phyloP scores from a whole-genome alignment of 169 alveolate species.

The Amoebophrya sp. region DNA sequence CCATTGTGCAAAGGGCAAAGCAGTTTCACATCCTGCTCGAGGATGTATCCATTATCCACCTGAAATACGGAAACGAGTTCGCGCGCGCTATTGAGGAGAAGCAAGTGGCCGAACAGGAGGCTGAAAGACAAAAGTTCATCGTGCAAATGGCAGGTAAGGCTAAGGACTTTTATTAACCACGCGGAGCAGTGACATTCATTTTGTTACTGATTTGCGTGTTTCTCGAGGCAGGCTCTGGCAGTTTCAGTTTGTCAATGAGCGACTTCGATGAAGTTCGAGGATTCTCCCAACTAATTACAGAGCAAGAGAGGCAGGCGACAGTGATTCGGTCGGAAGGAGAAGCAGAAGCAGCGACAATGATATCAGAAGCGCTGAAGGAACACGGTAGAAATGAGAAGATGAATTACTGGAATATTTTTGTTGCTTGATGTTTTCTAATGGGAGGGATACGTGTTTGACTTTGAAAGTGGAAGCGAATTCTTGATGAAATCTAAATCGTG shows the following conservation, averaged over 20 bases:
- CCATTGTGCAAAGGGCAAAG: conserved; percentile 84
- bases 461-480: no score
- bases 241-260: no score
- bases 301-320: conserved; percentile 90
- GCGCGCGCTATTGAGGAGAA: conserved; percentile 94
- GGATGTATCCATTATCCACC: conserved; percentile 90
- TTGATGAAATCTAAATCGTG: no score
- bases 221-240: no score
- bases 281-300: no score
- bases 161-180: no score
- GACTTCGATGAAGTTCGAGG: no score
- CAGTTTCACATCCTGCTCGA: conserved; percentile 88
- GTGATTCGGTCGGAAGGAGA: conserved; percentile 94
- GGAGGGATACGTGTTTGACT: no score
- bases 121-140: conserved; percentile 90
- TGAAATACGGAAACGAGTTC: conserved; percentile 92
- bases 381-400: conserved; percentile 81
- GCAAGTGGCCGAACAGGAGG: conserved; percentile 96
- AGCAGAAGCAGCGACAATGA: conserved; percentile 94
- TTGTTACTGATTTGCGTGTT: no score
- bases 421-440: no score
- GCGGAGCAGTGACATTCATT: no score
- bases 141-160: conserved; percentile 69
- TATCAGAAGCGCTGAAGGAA: conserved; percentile 85
- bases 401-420: no score